Base-by-base conservation (phyloP, 805 yeast genomes). In the Candida patagonica region DNA sequence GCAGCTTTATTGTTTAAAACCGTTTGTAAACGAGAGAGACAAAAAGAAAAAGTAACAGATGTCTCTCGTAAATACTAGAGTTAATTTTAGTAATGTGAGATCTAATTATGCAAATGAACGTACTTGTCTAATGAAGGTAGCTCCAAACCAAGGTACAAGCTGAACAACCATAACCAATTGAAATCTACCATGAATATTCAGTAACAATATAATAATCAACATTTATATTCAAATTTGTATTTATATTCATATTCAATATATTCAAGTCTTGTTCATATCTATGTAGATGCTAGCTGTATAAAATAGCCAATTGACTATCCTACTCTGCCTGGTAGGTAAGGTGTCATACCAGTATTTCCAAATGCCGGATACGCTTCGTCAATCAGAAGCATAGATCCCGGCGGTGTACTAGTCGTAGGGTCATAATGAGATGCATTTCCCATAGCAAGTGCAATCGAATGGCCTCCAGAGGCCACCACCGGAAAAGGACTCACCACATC, bases 321-420 rank as follows among this genome's bases (percentile, higher is more conserved):
- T n/a, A 12, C n/a, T 20, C 35, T 31, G 5, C 25, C 35, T 12
- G 55, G 50, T 37, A 52, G 21, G 38, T 50, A 52, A 2, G 55
- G 55, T 6, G 55, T 52, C 53, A 52, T 49, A 20, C 55, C 55
- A 6, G 55, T 52, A 10, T 43, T 39, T 30, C 40, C 50, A 35
- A 38, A 33, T 8, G 43, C 46, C 20, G 37, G 12, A 27, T 31
- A 24, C 29, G 30, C 33, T 24, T 46, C 49, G 23, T 50, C 54
- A 8, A 42, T 26, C 8, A 45, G 30, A 26, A 49, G 38, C 21
- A 48, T 49, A 4, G 51, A 45, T 6, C 54, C 52, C 6, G 55
- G 55, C 1, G 55, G 55, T 3, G 55, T 52, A 17, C 42, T 38
- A 16, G 46, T 34, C 23, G 36, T 30, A n/a, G 15, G 27, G n/a